These are phyloP conservation scores for Chaetothyriales sp. DNA, from an alignment of 2,329 filamentous ascomycete genomes.

Conservation along the genomic window DNA sequence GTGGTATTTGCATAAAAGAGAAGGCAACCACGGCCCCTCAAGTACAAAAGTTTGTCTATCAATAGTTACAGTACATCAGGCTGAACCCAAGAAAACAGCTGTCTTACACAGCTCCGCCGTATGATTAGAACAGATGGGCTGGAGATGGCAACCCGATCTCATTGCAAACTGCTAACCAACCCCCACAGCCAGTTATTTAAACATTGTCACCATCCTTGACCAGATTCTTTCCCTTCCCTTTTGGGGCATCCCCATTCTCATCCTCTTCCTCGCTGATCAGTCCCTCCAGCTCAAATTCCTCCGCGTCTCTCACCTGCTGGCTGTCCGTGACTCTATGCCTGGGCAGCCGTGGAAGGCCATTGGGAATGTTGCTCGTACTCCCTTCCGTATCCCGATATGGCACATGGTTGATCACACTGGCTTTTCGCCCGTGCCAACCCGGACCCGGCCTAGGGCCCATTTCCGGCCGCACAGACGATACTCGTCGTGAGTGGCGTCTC, in stretches of 20 bases:
- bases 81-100: too few species aligned
- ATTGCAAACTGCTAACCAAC: too few species aligned
- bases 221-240: background rate
- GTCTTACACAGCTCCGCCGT: too few species aligned
- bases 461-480: slow-evolving; percentile 1
- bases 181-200: background rate
- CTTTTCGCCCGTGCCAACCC: slow-evolving; percentile 12
- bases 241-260: slow-evolving; percentile 25
- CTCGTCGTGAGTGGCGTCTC: slow-evolving; percentile 3
- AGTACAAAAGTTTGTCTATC: too few species aligned
- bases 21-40: too few species aligned
- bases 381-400: background rate
- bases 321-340: slow-evolving; percentile 13
- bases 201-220: background rate
- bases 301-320: slow-evolving; percentile 58
- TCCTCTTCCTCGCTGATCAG: slow-evolving; percentile 81
- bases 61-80: too few species aligned
- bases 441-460: background rate
- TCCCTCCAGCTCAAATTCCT: slow-evolving; percentile 88
- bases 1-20: too few species aligned
- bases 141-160: too few species aligned
- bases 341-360: slow-evolving; percentile 10
- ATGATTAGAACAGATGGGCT: too few species aligned
- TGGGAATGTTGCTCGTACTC: slow-evolving; percentile 1
- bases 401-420: slow-evolving; percentile 14